These are phyloP conservation scores for Vinca major DNA, from an alignment of 305 asterid genomes.

Conservation along the genomic window DNA sequence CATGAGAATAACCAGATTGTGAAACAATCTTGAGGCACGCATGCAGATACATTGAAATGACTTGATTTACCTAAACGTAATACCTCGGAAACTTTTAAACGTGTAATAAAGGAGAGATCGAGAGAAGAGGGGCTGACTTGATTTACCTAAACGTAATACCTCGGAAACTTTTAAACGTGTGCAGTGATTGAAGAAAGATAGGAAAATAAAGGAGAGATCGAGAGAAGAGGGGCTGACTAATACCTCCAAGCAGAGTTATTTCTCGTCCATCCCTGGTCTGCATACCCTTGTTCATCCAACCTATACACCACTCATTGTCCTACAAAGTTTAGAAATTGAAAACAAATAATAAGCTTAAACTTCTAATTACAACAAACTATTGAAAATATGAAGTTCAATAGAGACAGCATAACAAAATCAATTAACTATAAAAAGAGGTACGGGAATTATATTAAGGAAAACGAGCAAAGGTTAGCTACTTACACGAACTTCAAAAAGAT, in stretches of 20 bases:
- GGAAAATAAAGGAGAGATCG: too few relatives aligned
- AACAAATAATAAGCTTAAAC: not conserved
- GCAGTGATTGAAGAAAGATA: too few relatives aligned
- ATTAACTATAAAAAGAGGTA: not conserved
- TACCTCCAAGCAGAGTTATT: conserved; percentile 70
- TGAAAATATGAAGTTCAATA: not conserved
- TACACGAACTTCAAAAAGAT: conserved; percentile 43
- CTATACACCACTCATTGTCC: conserved; percentile 68
- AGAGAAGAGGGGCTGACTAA: not conserved
- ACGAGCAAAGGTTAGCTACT: too few relatives aligned
- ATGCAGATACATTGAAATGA: too few relatives aligned
- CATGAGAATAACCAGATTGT: too few relatives aligned
- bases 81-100: too few relatives aligned
- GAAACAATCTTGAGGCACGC: not conserved
- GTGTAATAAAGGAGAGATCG: not conserved
- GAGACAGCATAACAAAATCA: not conserved
- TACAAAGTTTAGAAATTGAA: conserved; percentile 12
- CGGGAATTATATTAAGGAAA: too few relatives aligned
- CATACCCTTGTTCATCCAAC: conserved; percentile 84
- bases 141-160: too few relatives aligned
- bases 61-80: too few relatives aligned
- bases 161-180: too few relatives aligned
- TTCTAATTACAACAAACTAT: not conserved
- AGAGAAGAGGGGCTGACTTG: too few relatives aligned
- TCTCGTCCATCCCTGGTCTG: conserved; percentile 74